Conservation (phyloP, 2,329 filamentous ascomycete species). For the Botrytis galanthina region DNA sequence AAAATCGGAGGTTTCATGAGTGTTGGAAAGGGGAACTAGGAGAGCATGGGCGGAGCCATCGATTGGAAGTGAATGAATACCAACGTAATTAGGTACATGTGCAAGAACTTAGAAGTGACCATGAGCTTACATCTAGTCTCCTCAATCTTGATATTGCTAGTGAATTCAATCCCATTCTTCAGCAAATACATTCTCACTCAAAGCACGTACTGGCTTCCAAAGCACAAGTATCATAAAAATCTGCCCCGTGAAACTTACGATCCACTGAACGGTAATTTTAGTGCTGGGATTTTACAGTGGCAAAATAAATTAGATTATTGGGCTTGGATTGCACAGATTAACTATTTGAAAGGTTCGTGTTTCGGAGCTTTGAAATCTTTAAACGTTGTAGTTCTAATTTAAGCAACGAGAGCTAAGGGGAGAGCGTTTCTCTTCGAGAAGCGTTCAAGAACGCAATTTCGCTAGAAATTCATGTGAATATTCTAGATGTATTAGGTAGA, state of each 20-base stretch:
- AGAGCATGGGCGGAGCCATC: neutral
- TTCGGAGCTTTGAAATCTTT: no score
- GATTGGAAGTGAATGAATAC: neutral
- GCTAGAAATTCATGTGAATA: no score
- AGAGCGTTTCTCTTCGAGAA: neutral
- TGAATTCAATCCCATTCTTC: neutral
- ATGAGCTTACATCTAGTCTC: no score
- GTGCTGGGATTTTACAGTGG: neutral
- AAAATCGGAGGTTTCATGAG: fast-evolving
- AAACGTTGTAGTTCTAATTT: neutral
- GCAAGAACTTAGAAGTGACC: no score
- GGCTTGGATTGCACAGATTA: fast-evolving
- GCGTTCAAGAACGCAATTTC: no score
- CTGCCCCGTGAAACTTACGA: neutral
- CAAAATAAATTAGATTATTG: neutral
- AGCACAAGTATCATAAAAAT: neutral
- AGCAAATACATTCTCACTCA: neutral
- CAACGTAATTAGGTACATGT: no score
- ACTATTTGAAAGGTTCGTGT: neutral
- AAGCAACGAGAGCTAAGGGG: no score
- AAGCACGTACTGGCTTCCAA: neutral
- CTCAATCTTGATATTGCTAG: neutral
- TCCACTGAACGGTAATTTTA: neutral
- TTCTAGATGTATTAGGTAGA: no score
- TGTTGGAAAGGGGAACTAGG: neutral